phyloP scores from a whole-genome alignment of 441 rosid genomes.

The Arabidopsis lyrata region DNA sequence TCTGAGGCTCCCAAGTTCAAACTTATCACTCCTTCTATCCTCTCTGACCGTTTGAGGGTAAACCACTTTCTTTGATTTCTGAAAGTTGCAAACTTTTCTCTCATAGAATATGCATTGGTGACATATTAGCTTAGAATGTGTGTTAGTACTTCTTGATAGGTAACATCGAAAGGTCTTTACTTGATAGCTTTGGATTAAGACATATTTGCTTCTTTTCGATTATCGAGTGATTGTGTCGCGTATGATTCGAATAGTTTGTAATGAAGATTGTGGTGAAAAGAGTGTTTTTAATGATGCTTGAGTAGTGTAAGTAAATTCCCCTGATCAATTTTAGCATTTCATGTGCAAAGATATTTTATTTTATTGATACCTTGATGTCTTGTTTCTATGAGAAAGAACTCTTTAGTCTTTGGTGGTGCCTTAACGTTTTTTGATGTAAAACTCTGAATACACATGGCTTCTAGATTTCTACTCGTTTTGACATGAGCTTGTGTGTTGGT shows the following conservation, averaged over 20 bases:
- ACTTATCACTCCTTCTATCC: constrained; percentile 68
- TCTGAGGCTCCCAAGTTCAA: constrained; percentile 74
- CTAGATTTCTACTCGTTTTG: neutral
- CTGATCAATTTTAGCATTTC: neutral
- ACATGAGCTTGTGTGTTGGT: constrained; percentile 10
- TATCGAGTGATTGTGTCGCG: neutral
- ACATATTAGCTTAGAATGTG: neutral
- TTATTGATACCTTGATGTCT: neutral
- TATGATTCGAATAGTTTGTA: neutral
- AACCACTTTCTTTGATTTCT: neutral
- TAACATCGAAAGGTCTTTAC: neutral
- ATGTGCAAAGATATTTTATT: neutral
- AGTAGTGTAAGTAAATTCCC: neutral
- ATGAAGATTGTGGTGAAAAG: neutral
- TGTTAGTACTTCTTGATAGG: neutral
- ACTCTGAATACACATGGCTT: neutral
- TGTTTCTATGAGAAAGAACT: neutral
- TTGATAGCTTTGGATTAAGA: neutral
- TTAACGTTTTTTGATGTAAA: neutral
- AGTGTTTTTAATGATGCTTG: neutral
- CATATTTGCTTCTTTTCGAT: neutral
- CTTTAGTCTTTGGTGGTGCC: neutral
- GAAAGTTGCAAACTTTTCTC: neutral
- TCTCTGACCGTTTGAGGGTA: constrained; percentile 71
- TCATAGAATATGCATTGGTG: neutral